Evolutionary conservation across 441 rosid genomes (phyloP), one percentile per base, ranked within the genome.

Genomic region (Rhodomyrtus psidioides): DNA sequence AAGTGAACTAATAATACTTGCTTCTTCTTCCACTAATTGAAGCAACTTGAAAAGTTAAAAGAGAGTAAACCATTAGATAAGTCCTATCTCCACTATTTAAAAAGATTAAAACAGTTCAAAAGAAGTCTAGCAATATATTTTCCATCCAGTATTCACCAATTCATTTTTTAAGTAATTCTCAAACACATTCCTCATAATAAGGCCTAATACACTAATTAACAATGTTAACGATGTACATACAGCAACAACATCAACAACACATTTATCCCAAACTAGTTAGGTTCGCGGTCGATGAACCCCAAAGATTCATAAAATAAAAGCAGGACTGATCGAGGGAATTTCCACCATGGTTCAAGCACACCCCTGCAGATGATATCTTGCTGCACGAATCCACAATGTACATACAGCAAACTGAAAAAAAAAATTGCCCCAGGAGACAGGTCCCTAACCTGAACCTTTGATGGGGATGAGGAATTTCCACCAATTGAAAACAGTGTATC

Each of bases 401-500:
- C n/a, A 70, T 34, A 70, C 49, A 34, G 79, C 27, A 74, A 46
- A 49, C 28, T 34, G 27, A 84, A 34, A 21, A 75, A 75, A 44
- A 46, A 46, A 75, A 34, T 46, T 65, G 49, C 79, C 46, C 26
- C n/a, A 12, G 79, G 49, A 70, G 49, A 70, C 79, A 70, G 49
- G 39, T 49, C 84, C 51, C 74, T 28, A 17, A 86, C 89, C 23
- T 84, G 84, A 81, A 94, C 95, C 98, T 94, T 95, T 83, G 95
- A 93, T 83, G 91, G 88, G 75, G 92, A 91, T 60, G 87, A 79
- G 83, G 92, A 86, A 83, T 60, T 86, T 79, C 87, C 88, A 82
- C 93, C 89, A 70, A 85, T 82, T 86, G 91, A 86, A 89, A 82
- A 87, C 17, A 91, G 90, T 49, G 91, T 85, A 86, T 88, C 94